Conservation (phyloP, 192 early-diverging fungal genomes). For the Powellomyces hirtus region DNA sequence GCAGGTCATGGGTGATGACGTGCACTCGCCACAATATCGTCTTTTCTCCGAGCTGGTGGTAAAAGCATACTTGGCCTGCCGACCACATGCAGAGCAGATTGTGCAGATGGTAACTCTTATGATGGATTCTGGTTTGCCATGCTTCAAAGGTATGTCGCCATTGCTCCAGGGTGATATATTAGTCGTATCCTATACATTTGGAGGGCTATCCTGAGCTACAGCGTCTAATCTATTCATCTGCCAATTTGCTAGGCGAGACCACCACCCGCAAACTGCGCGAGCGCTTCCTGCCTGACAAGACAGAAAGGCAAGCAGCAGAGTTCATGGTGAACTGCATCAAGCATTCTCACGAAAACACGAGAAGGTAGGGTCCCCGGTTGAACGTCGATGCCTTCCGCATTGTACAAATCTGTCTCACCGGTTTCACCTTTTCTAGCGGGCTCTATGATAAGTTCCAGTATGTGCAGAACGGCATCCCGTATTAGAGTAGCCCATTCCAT, state of each 20-base stretch:
- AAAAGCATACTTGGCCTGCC: conserved; percentile 85
- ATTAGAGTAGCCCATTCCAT: conserved; percentile 5
- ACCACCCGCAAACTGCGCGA: conserved; percentile 81
- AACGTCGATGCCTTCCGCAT: not conserved
- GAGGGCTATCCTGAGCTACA: too few relatives aligned
- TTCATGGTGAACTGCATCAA: conserved; percentile 90
- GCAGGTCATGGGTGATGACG: conserved; percentile 90
- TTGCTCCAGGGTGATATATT: too few relatives aligned
- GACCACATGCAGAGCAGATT: conserved; percentile 91
- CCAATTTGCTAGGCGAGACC: conserved; percentile 59
- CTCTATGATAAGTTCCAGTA: conserved; percentile 59
- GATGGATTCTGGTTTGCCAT: conserved; percentile 94
- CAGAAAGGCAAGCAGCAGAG: conserved; percentile 88
- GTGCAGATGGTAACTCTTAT: conserved; percentile 86
- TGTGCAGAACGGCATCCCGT: conserved; percentile 58
- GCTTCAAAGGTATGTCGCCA: too few relatives aligned
- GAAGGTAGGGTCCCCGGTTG: conserved; percentile 47
- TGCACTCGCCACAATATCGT: conserved; percentile 74
- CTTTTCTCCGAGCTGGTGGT: conserved; percentile 89
- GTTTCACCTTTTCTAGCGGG: conserved; percentile 20
- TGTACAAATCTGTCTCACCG: not conserved
- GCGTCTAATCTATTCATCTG: not conserved
- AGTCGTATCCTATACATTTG: too few relatives aligned
- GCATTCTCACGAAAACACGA: conserved; percentile 90
- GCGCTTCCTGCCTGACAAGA: conserved; percentile 86